These are phyloP conservation scores for Colletotrichum shisoi DNA, from an alignment of 2,329 filamentous ascomycete genomes.

Conservation along the genomic window DNA sequence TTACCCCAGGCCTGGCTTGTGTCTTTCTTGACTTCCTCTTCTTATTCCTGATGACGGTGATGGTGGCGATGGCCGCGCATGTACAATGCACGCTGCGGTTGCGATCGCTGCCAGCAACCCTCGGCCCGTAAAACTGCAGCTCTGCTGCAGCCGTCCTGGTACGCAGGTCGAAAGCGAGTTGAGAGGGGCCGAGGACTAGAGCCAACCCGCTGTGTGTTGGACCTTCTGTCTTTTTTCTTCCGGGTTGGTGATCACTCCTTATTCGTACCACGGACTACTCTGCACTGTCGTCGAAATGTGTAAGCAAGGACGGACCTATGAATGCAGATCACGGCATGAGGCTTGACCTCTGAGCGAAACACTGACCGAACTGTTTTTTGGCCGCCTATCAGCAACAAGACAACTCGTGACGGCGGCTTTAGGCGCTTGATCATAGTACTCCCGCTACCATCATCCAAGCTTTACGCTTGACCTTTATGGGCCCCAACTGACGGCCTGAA, in stretches of 20 bases:
- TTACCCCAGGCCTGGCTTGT: not conserved
- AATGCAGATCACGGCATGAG: not conserved
- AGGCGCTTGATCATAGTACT: not conserved
- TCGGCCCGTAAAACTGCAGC: not conserved
- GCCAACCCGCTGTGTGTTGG: no score
- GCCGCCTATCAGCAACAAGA: not conserved
- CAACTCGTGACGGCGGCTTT: not conserved
- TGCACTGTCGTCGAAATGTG: no score
- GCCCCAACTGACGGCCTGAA: no score
- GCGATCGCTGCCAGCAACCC: not conserved
- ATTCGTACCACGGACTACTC: no score
- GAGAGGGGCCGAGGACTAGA: not conserved
- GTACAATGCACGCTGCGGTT: conserved; percentile 17
- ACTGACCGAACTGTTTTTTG: no score
- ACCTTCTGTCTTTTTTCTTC: no score
- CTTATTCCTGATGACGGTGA: not conserved
- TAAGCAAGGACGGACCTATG: not conserved
- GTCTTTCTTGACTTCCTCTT: not conserved
- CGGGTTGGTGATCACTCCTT: no score
- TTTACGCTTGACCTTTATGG: no score
- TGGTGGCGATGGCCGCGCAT: not conserved
- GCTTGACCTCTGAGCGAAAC: not conserved
- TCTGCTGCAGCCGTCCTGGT: conserved; percentile 17
- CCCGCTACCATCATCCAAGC: no score
- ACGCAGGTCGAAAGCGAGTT: not conserved